Percentiles rank a stretch among this genome's conserved stretches.
These are phyloP conservation scores for Ballota nigra DNA, from an alignment of 257 asterid species.

Conservation along the genomic window DNA sequence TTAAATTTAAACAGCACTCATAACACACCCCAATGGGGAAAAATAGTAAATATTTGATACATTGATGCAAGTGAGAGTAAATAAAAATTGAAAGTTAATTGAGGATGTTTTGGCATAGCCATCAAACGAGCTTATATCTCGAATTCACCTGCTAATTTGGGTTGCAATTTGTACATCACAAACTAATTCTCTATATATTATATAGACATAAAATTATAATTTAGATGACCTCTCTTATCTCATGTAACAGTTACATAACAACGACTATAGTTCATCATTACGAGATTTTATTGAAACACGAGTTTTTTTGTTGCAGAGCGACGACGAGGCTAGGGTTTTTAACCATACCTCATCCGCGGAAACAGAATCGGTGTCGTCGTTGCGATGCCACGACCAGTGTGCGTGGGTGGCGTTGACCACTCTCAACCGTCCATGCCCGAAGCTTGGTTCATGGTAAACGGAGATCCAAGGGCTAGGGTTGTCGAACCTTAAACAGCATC, in stretches of 20 bases:
- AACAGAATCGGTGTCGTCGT: constrained; percentile 39
- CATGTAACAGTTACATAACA: neutral
- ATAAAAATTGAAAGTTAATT: too few species aligned
- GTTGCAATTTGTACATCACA: neutral
- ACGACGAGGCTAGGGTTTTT: constrained; percentile 44
- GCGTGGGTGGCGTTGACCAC: constrained; percentile 60
- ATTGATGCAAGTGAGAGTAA: too few species aligned
- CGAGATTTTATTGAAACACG: neutral
- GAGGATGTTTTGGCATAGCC: too few species aligned
- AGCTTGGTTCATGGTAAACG: constrained; percentile 60
- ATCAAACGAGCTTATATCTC: too few species aligned
- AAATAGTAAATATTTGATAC: too few species aligned
- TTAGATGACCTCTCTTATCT: neutral
- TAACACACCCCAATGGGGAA: too few species aligned
- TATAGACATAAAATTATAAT: too few species aligned
- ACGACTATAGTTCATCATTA: constrained; percentile 31
- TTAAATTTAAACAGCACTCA: too few species aligned
- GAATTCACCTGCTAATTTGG: neutral
- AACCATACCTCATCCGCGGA: constrained; percentile 61
- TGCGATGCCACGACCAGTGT: constrained; percentile 84
- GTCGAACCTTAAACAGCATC: constrained; percentile 36
- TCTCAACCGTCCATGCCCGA: constrained; percentile 81
- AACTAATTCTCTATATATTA: neutral
- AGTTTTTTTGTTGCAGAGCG: constrained; percentile 20
- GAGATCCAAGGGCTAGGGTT: constrained; percentile 61